phyloP scores from a whole-genome alignment of 352 stramenopile genomes.

The Thraustochytrium sp. region DNA sequence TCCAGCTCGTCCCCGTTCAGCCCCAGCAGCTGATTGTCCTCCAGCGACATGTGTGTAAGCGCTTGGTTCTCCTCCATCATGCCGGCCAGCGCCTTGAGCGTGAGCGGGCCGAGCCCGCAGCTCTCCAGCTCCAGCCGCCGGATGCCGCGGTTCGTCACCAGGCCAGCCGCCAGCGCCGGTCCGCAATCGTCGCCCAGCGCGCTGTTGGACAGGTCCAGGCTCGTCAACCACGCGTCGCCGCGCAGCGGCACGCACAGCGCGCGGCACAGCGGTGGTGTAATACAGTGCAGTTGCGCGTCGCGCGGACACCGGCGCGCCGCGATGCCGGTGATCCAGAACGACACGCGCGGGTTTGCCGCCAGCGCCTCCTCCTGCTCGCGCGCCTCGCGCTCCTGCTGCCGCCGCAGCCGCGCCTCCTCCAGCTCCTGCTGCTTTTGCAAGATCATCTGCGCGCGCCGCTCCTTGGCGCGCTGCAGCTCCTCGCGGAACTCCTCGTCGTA shows the following conservation, averaged over 20 bases:
- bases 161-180: background rate
- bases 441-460: background rate
- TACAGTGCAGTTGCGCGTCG: background rate
- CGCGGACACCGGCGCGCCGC: background rate
- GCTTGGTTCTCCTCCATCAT: conserved; percentile 18
- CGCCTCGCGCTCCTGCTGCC: background rate
- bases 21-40: conserved; percentile 13
- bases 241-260: background rate
- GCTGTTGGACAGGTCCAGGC: conserved; percentile 4
- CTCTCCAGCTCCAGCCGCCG: conserved; percentile 6
- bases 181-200: background rate
- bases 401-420: background rate
- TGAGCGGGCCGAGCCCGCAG: background rate
- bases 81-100: background rate
- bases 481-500: conserved; percentile 18
- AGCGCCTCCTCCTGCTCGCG: background rate
- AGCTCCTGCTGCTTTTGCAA: conserved; percentile 24
- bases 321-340: conserved; percentile 3
- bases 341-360: background rate
- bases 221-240: background rate
- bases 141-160: background rate
- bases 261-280: conserved; percentile 9
- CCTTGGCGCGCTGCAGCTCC: background rate
- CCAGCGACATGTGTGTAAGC: background rate
- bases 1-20: background rate